Base-by-base conservation (phyloP, 352 stramenopile genomes). In the Phytophthora citricola region DNA sequence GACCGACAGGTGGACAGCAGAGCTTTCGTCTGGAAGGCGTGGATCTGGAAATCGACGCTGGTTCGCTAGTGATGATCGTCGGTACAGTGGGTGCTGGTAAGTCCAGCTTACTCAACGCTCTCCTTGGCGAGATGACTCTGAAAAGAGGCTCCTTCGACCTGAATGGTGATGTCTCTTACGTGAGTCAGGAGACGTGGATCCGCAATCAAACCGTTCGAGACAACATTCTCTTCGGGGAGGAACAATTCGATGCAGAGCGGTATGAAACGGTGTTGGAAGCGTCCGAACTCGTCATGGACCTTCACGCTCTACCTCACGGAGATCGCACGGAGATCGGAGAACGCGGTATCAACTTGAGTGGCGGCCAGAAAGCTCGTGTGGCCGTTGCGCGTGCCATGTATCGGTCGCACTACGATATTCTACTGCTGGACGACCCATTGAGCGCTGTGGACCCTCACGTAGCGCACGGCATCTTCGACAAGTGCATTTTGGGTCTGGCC, bases 281-380 rank as follows among this genome's bases (percentile, higher is more conserved):
- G 3, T 98, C 90, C 56, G 82, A 89, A 43, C 73, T 98, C 11
- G 48, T 69, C 1, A 76, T 88, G 48, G 95, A 98, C 58, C 63
- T 98, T 14, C 69, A 73, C 14, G 66, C 94, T 15, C 68, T 98
- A 24, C 81, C 89, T 1, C 67, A 81, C 45, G 92, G 93, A 14
- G 94, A 99, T 67, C 29, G 71, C 53, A 98, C 92, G 4, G 93
- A 98, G 66, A 98, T 98, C 49, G 94, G 94, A 8, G 94, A 98
- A 69, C 94, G 93, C 22, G 96, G 96, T 4, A 91, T 99, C 26
- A 98, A 96, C 51, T 69, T 99, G 4, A 95, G 72, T 17, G 94
- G 95, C 14, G 94, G 95, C 5, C 93, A 98, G 66, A 97, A 97
- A 66, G 72, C 72, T 3, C 76, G 91, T 27, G 78, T 97, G 24